phyloP scores from a whole-genome alignment of 2,329 filamentous ascomycete species.

The Ophiostoma novo-ulmi region DNA sequence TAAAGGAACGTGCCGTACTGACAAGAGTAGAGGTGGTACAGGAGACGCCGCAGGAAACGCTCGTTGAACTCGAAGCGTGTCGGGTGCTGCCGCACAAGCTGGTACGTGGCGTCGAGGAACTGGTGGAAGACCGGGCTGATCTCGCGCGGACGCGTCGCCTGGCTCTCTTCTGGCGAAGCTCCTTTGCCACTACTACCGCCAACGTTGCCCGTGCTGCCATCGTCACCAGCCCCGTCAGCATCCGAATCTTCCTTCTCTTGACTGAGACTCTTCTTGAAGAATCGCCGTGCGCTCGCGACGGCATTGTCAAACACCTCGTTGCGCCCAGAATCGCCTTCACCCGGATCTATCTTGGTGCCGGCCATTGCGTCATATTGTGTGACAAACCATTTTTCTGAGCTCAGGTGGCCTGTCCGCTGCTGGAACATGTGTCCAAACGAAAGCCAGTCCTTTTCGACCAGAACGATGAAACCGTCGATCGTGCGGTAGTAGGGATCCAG shows the following conservation, averaged over 20 bases:
- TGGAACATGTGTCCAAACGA: slow-evolving; percentile 98
- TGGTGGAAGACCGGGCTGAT: slow-evolving; percentile 96
- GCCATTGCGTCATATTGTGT: slow-evolving; percentile 75
- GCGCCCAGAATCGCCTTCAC: slow-evolving; percentile 52
- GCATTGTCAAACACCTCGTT: slow-evolving; percentile 80
- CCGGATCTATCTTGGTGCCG: slow-evolving; percentile 57
- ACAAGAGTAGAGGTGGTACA: slow-evolving; percentile 93
- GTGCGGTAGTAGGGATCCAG: slow-evolving; percentile 94
- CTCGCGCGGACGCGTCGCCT: slow-evolving; percentile 78
- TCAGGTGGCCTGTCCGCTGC: slow-evolving; percentile 80
- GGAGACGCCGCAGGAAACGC: slow-evolving; percentile 76
- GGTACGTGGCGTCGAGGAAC: slow-evolving; percentile 90
- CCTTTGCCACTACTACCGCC: slow-evolving; percentile 31
- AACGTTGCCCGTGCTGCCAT: slow-evolving; percentile 26
- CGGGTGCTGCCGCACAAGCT: slow-evolving; percentile 78
- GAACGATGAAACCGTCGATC: slow-evolving; percentile 85
- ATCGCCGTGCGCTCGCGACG: slow-evolving; percentile 75
- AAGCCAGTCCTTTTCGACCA: slow-evolving; percentile 96
- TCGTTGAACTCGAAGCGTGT: slow-evolving; percentile 95
- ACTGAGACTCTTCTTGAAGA: slow-evolving; percentile 78
- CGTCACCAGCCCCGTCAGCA: slow-evolving; percentile 50
- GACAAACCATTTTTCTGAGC: slow-evolving; percentile 89
- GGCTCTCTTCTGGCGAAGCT: slow-evolving; percentile 42
- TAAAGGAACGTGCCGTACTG: slow-evolving; percentile 96
- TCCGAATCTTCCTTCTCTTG: slow-evolving; percentile 53